Base-by-base conservation (phyloP, 306 rosid genomes). In the Carpinus fangiana region DNA sequence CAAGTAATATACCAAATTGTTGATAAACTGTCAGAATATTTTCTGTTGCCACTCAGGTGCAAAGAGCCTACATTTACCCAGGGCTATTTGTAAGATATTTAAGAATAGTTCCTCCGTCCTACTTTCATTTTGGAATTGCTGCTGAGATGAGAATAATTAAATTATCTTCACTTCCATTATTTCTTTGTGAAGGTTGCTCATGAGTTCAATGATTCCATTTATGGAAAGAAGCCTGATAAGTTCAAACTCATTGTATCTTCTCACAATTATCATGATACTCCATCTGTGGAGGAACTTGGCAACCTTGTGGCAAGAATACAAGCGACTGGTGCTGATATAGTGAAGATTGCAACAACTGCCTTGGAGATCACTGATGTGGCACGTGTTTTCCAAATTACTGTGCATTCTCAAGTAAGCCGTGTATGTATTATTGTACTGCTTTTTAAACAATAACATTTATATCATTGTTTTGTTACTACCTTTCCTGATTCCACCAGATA, bases 301-400 rank as follows among this genome's bases (percentile, higher is more conserved):
- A 85, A 86, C 84, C 99, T 95, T 77, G 99, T 87, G 17, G 99
- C 96, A 48, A 82, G 82, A 82, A 95, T 95, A 83, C 99, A 95
- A 84, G 90, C 90, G 71, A 85, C 90, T 11, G 98, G 99, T 67
- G 96, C 99, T 78, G 98, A 95, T 81, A 90, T 95, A 60, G 99
- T 95, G 81, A 95, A 95, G 89, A 83, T 95, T 73, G 97, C 97
- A 21, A 95, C 98, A 21, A 87, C 94, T 60, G 99, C 99, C 26
- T 38, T 89, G 85, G 98, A 93, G 70, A 90, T 95, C 80, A 86
- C 93, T 77, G 99, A 95, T 79, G 97, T 90, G 51, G 89, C 94
- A 43, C 93, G 84, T 18, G 70, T 93, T 81, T 90, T 93, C 78
- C 97, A 93, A 67, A 88, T 91, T 80, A 89, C 90, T 75, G 90